A percentile compares a stretch with the other conserved stretches of the same genome.
Conservation (phyloP, 306 rosid species). For the Malus sylvestris region DNA sequence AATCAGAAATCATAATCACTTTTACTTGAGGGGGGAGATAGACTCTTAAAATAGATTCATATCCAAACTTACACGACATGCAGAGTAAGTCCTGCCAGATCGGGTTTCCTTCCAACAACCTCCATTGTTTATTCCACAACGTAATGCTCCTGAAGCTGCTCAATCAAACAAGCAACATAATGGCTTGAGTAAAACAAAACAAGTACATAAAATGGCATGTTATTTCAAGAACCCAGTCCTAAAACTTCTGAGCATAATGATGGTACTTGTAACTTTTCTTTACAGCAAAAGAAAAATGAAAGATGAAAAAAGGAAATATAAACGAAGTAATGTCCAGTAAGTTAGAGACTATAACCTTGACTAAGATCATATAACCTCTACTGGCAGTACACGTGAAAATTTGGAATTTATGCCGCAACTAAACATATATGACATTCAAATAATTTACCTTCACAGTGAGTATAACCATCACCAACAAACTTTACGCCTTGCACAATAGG, state of each 20-base stretch:
- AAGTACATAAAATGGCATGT: background rate
- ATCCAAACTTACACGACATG: slow-evolving; percentile 60
- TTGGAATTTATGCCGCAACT: background rate
- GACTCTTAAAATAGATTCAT: background rate
- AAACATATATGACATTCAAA: slow-evolving; percentile 5
- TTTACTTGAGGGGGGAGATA: background rate
- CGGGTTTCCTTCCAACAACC: slow-evolving; percentile 81
- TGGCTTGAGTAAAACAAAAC: background rate
- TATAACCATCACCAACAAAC: slow-evolving; percentile 83
- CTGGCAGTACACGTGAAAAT: background rate
- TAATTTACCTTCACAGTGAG: slow-evolving; percentile 77
- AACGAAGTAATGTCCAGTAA: background rate
- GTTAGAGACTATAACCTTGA: background rate
- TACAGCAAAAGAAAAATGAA: background rate
- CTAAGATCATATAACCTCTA: background rate
- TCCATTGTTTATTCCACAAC: slow-evolving; percentile 79
- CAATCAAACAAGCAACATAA: slow-evolving; percentile 7
- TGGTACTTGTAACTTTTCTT: no score
- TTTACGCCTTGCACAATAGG: slow-evolving; percentile 74
- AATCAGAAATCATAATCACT: background rate
- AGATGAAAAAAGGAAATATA: background rate
- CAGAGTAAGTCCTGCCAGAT: slow-evolving; percentile 57
- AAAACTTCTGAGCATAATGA: background rate
- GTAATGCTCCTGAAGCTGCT: slow-evolving; percentile 76
- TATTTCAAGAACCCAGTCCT: background rate